Percentiles rank a stretch among this genome's conserved stretches.
Evolutionary conservation across 805 yeast genomes (phyloP).

Genomic region (Kurtzmaniella cleridarum): DNA sequence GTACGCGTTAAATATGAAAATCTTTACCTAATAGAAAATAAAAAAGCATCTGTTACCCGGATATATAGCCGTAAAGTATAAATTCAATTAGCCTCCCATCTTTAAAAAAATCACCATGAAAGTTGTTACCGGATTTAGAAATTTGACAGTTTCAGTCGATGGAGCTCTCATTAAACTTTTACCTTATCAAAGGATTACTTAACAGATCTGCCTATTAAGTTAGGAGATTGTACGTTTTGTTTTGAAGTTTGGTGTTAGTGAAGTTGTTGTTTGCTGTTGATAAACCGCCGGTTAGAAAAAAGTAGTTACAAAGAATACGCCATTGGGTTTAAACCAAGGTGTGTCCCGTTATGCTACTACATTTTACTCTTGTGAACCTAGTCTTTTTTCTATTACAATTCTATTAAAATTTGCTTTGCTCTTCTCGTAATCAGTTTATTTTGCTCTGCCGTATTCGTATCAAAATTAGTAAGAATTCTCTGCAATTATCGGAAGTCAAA

Average conservation of each 20-base stretch:
- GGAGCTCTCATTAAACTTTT: slow-evolving; percentile 5
- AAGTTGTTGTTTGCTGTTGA: slow-evolving; percentile 23
- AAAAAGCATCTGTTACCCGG: slow-evolving; percentile 2
- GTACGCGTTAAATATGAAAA: too few species aligned
- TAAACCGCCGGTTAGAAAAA: slow-evolving; percentile 32
- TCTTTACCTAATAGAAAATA: neutral
- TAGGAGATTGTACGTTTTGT: slow-evolving; percentile 25
- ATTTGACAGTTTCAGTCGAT: slow-evolving; percentile 24
- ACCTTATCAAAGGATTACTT: slow-evolving; percentile 14
- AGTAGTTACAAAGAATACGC: slow-evolving; percentile 39
- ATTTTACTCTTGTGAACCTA: slow-evolving; percentile 8
- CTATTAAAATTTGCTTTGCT: neutral
- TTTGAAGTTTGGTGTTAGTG: slow-evolving; percentile 8
- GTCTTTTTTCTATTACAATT: neutral
- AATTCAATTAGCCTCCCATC: too few species aligned
- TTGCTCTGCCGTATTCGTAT: too few species aligned
- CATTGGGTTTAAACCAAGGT: slow-evolving; percentile 27
- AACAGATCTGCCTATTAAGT: slow-evolving; percentile 33
- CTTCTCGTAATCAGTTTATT: too few species aligned
- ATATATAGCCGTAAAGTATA: neutral
- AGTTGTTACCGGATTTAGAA: slow-evolving; percentile 35
- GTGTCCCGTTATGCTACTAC: slow-evolving; percentile 46
- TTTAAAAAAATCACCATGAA: slow-evolving; percentile 13
- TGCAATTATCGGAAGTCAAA: too few species aligned
- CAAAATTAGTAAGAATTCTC: too few species aligned